phyloP scores from a whole-genome alignment of 1,284 basidiomycete species.

The Cryptococcus deneoformans region DNA sequence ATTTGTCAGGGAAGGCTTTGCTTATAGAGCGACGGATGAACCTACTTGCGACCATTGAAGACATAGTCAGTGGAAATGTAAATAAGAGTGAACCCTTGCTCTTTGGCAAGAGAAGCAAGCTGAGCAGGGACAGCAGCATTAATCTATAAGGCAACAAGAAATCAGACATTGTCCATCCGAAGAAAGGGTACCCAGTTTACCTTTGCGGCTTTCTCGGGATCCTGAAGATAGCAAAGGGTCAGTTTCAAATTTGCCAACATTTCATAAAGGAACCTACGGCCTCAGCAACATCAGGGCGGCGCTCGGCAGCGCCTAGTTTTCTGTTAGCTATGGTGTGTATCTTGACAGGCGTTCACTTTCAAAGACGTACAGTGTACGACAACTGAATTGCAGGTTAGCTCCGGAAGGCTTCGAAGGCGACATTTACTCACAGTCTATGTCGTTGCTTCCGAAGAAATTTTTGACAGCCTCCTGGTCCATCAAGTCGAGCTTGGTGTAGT shows the following conservation, averaged over 20 bases:
- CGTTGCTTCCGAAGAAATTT: slow-evolving; percentile 41
- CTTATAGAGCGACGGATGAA: background rate
- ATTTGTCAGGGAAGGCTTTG: background rate
- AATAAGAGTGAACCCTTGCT: slow-evolving; percentile 46
- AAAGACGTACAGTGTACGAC: background rate
- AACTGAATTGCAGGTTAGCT: background rate
- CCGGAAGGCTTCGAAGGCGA: background rate
- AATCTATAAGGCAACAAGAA: slow-evolving; percentile 25
- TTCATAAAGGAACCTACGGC: slow-evolving; percentile 23
- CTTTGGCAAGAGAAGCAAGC: slow-evolving; percentile 40
- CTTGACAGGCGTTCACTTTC: no score
- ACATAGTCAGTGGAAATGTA: slow-evolving; percentile 54
- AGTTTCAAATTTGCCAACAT: background rate
- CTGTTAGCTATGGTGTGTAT: background rate
- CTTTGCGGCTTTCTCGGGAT: slow-evolving; percentile 50
- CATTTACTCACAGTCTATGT: slow-evolving; percentile 41
- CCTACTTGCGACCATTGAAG: slow-evolving; percentile 44
- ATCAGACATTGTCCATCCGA: background rate
- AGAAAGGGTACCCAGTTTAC: slow-evolving; percentile 6
- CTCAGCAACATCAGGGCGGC: slow-evolving; percentile 49
- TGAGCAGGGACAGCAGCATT: slow-evolving; percentile 52
- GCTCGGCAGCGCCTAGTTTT: slow-evolving; percentile 50
- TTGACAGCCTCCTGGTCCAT: slow-evolving; percentile 48
- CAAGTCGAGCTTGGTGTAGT: slow-evolving; percentile 51
- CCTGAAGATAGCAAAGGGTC: slow-evolving; percentile 13